Conservation (phyloP, 2,329 filamentous ascomycete species). For the Colletotrichum filicis region DNA sequence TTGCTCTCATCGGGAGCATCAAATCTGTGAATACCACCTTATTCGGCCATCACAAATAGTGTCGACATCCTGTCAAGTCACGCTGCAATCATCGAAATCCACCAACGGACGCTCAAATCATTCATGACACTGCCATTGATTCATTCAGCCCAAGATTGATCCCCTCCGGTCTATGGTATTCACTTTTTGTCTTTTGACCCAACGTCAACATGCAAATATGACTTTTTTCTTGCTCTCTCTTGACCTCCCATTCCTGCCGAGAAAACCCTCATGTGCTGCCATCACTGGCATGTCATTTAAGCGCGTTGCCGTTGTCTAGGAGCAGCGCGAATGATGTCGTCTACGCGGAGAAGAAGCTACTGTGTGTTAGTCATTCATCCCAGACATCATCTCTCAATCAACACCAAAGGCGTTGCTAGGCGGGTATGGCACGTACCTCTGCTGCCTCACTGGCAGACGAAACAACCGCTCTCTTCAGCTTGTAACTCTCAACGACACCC, state of each 20-base stretch:
- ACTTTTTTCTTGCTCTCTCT: constrained; percentile 10
- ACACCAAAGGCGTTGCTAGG: not conserved
- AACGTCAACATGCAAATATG: constrained; percentile 22
- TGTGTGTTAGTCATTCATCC: constrained; percentile 26
- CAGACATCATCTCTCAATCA: not conserved
- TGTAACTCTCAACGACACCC: constrained; percentile 97
- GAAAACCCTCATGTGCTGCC: constrained; percentile 17
- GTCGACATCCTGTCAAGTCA: not conserved
- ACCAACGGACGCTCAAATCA: not conserved
- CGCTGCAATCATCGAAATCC: not conserved
- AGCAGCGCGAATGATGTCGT: constrained; percentile 96
- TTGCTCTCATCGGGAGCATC: not conserved
- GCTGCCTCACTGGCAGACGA: constrained; percentile 96
- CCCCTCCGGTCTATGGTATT: constrained; percentile 33
- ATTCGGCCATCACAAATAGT: too few species aligned
- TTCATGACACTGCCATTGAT: constrained; percentile 33
- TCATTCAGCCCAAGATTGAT: constrained; percentile 32
- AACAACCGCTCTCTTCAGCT: constrained; percentile 97
- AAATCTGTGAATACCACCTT: not conserved
- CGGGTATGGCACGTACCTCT: constrained; percentile 72
- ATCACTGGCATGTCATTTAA: constrained; percentile 50
- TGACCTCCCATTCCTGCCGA: constrained; percentile 17
- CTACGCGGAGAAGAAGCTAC: constrained; percentile 90
- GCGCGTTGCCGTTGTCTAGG: constrained; percentile 84
- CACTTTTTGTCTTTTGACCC: constrained; percentile 3